These are phyloP conservation scores for Trichosanthes cucumerina DNA, from an alignment of 306 rosid genomes.

Conservation along the genomic window DNA sequence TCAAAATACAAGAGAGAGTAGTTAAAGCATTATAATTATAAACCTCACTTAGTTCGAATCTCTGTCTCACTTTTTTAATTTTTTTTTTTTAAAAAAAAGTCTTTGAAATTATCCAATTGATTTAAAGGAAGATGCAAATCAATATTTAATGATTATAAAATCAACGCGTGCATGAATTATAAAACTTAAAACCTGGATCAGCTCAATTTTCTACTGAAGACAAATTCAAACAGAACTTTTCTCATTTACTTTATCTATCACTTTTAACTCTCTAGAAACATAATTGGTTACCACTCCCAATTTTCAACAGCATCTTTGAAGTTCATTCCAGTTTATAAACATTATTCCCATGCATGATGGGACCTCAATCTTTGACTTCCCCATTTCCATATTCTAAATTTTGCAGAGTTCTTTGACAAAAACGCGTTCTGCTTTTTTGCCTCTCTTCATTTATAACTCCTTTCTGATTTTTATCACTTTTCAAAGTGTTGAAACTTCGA, in stretches of 20 bases:
- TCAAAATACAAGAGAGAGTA: too few relatives aligned
- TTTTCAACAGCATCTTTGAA: constrained; percentile 1
- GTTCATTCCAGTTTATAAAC: background rate
- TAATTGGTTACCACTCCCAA: background rate
- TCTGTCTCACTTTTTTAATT: too few relatives aligned
- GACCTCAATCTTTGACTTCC: background rate
- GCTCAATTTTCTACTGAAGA: background rate
- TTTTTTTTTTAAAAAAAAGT: too few relatives aligned
- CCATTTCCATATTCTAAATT: background rate
- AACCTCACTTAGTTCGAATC: too few relatives aligned
- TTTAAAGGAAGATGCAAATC: background rate
- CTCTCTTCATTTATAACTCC: background rate
- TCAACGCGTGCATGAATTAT: background rate
- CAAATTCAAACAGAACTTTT: background rate
- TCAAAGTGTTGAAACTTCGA: background rate
- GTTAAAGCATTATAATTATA: too few relatives aligned
- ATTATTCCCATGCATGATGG: background rate
- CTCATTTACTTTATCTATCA: background rate
- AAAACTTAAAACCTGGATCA: background rate
- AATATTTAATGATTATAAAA: background rate
- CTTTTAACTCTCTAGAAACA: background rate
- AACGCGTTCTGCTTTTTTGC: background rate
- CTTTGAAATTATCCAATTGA: background rate
- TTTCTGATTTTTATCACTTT: background rate
- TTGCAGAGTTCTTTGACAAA: constrained; percentile 6